Percentiles rank a stretch among this genome's conserved stretches.
These are phyloP conservation scores for Penicillium argentinense DNA, from an alignment of 495 filamentous ascomycete species.

Conservation along the genomic window DNA sequence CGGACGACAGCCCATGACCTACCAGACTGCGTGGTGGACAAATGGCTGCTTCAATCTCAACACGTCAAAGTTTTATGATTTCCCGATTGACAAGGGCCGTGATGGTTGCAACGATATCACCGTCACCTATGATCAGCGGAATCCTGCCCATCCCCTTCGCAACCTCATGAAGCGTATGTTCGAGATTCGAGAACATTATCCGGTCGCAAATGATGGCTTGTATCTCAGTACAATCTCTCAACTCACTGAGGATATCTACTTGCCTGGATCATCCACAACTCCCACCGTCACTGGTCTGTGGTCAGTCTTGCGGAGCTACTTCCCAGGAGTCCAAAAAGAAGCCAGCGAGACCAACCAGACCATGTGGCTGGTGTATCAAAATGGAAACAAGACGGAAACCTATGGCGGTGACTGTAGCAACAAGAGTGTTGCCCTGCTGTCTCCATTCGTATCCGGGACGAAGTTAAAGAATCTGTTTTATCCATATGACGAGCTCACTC, in stretches of 20 bases:
- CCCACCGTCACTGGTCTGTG: constrained; percentile 49
- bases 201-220: constrained; percentile 50
- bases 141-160: constrained; percentile 51
- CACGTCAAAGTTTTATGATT: constrained; percentile 44
- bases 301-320: constrained; percentile 47
- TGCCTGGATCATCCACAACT: constrained; percentile 43
- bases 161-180: constrained; percentile 50
- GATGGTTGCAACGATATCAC: constrained; percentile 47
- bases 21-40: constrained; percentile 50
- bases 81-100: constrained; percentile 42
- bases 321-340: constrained; percentile 37
- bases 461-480: constrained; percentile 52
- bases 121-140: constrained; percentile 52
- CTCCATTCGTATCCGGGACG: constrained; percentile 41
- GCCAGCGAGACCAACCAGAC: constrained; percentile 29
- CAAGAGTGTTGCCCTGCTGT: constrained; percentile 35
- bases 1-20: constrained; percentile 49
- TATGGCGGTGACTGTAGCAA: constrained; percentile 44
- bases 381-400: constrained; percentile 42
- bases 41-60: constrained; percentile 53
- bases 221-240: constrained; percentile 42
- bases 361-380: constrained; percentile 52
- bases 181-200: constrained; percentile 46
- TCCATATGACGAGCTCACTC: constrained; percentile 49
- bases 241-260: constrained; percentile 40